Percentiles rank a stretch among this genome's conserved stretches.
These are phyloP conservation scores for Solanum tarapatanum DNA, from an alignment of 257 asterid genomes.

Conservation along the genomic window DNA sequence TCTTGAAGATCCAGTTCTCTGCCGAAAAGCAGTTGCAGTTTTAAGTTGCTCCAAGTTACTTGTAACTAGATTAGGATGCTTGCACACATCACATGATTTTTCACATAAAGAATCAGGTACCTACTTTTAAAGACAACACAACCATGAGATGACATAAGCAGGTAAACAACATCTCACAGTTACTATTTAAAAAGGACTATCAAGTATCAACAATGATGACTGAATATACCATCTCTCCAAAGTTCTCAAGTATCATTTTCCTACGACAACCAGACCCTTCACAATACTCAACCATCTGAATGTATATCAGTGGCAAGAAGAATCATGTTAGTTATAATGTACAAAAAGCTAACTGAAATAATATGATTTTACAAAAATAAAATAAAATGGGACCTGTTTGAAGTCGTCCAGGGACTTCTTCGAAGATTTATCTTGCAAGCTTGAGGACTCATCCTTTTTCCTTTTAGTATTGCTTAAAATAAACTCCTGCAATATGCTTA, in stretches of 20 bases:
- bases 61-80: constrained; percentile 54
- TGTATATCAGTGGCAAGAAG: constrained; percentile 10
- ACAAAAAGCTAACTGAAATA: neutral
- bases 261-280: constrained; percentile 83
- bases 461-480: constrained; percentile 56
- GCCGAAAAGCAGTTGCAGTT: constrained; percentile 29
- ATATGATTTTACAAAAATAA: neutral
- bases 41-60: constrained; percentile 67
- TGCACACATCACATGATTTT: constrained; percentile 87
- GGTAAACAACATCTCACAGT: constrained; percentile 5
- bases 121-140: constrained; percentile 36
- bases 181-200: neutral
- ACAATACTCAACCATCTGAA: constrained; percentile 82
- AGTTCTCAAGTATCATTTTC: constrained; percentile 80
- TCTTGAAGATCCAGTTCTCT: constrained; percentile 51
- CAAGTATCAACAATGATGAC: neutral
- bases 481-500: constrained; percentile 48
- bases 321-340: neutral
- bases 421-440: constrained; percentile 44
- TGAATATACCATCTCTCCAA: constrained; percentile 71
- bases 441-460: constrained; percentile 46
- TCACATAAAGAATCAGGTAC: constrained; percentile 55
- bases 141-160: neutral
- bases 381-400: constrained; percentile 29
- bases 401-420: constrained; percentile 64